Evolutionary conservation across 2,329 filamentous ascomycete species (phyloP), one percentile per base, ranked within the genome.

Genomic region (Cercospora sp.): DNA sequence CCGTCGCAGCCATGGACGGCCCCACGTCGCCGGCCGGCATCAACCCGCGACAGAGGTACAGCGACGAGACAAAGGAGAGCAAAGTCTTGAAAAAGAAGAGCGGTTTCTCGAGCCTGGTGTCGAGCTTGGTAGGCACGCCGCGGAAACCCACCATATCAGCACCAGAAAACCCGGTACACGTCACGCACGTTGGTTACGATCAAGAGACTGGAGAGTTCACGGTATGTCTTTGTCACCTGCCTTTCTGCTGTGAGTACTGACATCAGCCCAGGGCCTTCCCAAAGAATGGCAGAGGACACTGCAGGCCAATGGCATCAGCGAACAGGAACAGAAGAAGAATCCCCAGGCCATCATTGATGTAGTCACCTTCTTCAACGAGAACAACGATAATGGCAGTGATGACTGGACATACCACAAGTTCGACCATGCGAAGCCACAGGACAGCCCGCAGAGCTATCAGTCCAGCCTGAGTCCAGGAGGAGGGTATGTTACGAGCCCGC

Each of bases 271-370:
- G 93, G 95, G 95, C 71, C 86, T 99, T 30, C 95, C 95, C 18
- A 96, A 95, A 81, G 95, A 98, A 86, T 99, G 95, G 95, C 94
- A 98, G 82, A 90, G 93, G 70, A 88, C 97, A 78, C 89, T 99
- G 77, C 92, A 94, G 82, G 94, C 97, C 80, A 97, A 92, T 80
- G 95, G 95, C 72, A 97, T 99, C 76, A 92, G 94, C 30, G 93
- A 97, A 82, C 94, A 95, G 82, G 95, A 98, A 79, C 91, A 96
- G 80, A 92, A 94, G 79, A 91, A 97, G 80, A 93, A 98, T 77
- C 95, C 95, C 2, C 93, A 98, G 80, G 94, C 94, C 68, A 93
- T 97, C 82, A 90, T 96, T 77, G 92, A 98, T 79, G 95, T 99
- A 75, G 90, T 99, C 81, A 92, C 91, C 68, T 98, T 98, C 79